Conservation (phyloP, 2,329 filamentous ascomycete genomes). For the Cercospora sp. region DNA sequence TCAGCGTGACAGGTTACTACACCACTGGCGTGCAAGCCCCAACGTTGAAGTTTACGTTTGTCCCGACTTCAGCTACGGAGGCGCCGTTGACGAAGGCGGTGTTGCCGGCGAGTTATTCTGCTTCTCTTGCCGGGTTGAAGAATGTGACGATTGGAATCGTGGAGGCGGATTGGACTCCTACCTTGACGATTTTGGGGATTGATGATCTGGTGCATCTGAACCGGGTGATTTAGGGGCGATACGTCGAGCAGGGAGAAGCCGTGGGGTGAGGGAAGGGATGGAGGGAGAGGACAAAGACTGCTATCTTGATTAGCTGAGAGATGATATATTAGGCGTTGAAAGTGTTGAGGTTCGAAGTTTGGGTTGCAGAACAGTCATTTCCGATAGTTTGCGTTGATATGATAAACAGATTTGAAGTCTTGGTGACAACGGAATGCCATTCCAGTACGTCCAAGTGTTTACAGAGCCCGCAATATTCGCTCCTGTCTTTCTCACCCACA, state of each 20-base stretch:
- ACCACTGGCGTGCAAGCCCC: not conserved
- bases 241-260: not conserved
- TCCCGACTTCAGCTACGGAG: not conserved
- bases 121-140: not conserved
- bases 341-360: not conserved
- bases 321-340: too few species aligned
- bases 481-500: not conserved
- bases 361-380: not conserved
- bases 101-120: not conserved
- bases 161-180: not conserved
- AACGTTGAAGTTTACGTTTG: not conserved
- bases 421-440: too few species aligned
- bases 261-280: too few species aligned
- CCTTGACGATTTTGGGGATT: not conserved
- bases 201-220: not conserved
- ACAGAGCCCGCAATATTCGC: not conserved
- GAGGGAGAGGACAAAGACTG: not conserved
- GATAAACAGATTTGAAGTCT: not conserved
- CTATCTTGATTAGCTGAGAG: not conserved
- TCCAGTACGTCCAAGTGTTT: not conserved
- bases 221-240: not conserved
- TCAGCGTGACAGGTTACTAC: not conserved
- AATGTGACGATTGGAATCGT: not conserved
- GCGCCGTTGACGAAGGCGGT: not conserved
- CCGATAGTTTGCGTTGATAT: not conserved